Conservation (phyloP, 2,329 filamentous ascomycete genomes). For the Pyricularia grisea region DNA sequence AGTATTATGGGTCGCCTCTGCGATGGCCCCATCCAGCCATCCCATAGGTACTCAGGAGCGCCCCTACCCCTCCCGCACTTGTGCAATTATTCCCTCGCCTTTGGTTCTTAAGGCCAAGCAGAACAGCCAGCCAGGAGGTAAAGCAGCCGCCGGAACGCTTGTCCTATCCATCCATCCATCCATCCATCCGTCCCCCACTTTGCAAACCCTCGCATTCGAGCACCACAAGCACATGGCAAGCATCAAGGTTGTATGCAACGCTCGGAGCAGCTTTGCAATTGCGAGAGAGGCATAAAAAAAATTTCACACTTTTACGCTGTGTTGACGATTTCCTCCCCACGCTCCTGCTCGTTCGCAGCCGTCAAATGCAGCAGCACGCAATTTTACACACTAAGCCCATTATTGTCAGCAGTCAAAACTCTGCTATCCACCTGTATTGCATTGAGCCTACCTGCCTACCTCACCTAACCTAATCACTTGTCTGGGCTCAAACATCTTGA, state of each 20-base stretch:
- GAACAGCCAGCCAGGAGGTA: not conserved
- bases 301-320: conserved; percentile 1
- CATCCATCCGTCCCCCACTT: not conserved
- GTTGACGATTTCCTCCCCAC: not conserved
- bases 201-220: not conserved
- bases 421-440: not conserved
- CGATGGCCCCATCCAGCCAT: not conserved
- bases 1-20: not conserved
- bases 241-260: conserved; percentile 14
- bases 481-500: not conserved
- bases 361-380: not conserved
- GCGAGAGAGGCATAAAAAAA: conserved; percentile 6
- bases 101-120: not conserved
- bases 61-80: not conserved
- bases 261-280: conserved; percentile 3
- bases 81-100: not conserved
- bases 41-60: not conserved
- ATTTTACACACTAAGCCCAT: not conserved
- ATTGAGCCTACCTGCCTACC: not conserved
- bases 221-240: conserved; percentile 21
- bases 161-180: not conserved
- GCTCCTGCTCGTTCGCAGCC: not conserved
- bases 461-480: not conserved
- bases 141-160: not conserved
- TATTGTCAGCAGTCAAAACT: not conserved